Conservation (phyloP, 2,329 filamentous ascomycete species). For the Alternaria angustiovoidea region DNA sequence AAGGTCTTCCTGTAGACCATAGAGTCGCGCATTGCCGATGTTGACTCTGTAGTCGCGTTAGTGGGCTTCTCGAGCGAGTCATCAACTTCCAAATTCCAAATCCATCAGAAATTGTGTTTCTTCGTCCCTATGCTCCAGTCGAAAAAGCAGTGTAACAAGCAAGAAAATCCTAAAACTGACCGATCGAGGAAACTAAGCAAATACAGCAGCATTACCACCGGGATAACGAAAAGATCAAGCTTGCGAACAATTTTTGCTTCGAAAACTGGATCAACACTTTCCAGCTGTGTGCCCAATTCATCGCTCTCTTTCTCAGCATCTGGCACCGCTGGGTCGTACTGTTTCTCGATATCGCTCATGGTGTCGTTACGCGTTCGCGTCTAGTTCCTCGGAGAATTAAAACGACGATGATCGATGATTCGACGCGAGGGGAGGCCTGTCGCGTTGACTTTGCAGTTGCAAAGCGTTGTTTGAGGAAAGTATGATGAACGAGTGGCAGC, state of each 20-base stretch:
- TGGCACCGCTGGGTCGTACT: constrained; percentile 21
- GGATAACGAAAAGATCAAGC: constrained; percentile 70
- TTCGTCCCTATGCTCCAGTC: neutral
- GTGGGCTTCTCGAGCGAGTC: neutral
- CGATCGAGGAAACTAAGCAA: constrained; percentile 79
- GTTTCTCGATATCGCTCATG: constrained; percentile 43
- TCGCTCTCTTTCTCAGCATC: constrained; percentile 29
- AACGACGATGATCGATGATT: constrained; percentile 11
- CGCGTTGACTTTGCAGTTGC: neutral
- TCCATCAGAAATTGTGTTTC: neutral
- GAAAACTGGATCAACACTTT: constrained; percentile 48
- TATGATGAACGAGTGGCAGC: neutral
- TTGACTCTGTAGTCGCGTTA: constrained; percentile 60
- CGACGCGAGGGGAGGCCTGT: neutral
- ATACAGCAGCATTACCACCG: constrained; percentile 74
- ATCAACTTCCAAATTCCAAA: neutral
- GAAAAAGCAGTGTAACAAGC: neutral
- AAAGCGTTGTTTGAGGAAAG: neutral
- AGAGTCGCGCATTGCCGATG: constrained; percentile 73
- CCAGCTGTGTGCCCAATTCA: constrained; percentile 37
- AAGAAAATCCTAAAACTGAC: constrained; percentile 49
- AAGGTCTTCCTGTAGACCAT: constrained; percentile 69
- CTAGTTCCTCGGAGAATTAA: constrained; percentile 4
- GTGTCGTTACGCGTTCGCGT: constrained; percentile 6
- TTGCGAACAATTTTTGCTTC: constrained; percentile 69